Percentiles rank a stretch among this genome's conserved stretches.
Evolutionary conservation across 257 asterid genomes (phyloP).

Genomic region (Prunella vulgaris): DNA sequence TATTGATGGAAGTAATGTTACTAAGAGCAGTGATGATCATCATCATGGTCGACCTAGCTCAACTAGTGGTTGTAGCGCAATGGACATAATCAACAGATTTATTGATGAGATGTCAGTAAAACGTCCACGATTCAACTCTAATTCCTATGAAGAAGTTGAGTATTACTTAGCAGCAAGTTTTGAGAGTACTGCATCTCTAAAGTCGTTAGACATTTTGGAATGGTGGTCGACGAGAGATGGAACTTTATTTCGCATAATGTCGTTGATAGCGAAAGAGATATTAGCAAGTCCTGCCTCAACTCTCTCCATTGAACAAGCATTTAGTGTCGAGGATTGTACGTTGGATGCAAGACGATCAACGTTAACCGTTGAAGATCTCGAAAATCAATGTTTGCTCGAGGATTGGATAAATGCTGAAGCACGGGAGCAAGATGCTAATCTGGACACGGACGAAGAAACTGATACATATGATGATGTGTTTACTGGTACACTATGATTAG

Average conservation of each 20-base stretch:
- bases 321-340: neutral
- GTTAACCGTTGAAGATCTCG: neutral
- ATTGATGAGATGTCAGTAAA: neutral
- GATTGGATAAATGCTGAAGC: conserved; percentile 5
- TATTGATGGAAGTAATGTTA: neutral
- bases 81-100: neutral
- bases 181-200: neutral
- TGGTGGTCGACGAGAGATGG: conserved; percentile 11
- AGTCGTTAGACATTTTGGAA: neutral
- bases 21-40: neutral
- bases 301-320: neutral
- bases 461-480: neutral
- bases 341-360: neutral
- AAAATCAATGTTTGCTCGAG: neutral
- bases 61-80: neutral
- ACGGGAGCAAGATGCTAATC: neutral
- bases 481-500: neutral
- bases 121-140: neutral
- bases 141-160: conserved; percentile 9
- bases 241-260: neutral
- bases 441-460: neutral
- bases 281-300: conserved; percentile 10
- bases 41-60: neutral
- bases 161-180: neutral
- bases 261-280: neutral